Conservation (phyloP, 495 filamentous ascomycete species). For the Annulohypoxylon moriforme region DNA sequence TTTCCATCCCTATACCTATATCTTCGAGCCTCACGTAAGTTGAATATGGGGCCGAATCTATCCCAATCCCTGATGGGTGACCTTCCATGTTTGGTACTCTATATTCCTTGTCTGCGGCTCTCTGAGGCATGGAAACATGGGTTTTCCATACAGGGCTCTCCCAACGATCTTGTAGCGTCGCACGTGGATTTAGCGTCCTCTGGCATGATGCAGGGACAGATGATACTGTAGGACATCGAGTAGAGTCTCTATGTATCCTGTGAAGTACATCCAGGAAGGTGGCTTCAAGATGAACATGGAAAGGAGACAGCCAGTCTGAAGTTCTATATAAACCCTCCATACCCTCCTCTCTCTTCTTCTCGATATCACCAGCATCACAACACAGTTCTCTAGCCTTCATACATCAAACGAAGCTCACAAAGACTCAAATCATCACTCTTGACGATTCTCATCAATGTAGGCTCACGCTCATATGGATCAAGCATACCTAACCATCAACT, state of each 20-base stretch:
- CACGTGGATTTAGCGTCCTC: not conserved
- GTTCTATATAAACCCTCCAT: conserved; percentile 12
- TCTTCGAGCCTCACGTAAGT: not conserved
- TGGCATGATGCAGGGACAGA: not conserved
- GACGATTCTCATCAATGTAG: not conserved
- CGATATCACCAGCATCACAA: not conserved
- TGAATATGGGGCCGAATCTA: not conserved
- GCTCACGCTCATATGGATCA: not conserved
- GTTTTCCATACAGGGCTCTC: not conserved
- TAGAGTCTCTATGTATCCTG: not conserved
- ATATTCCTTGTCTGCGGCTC: not conserved
- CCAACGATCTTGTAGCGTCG: not conserved
- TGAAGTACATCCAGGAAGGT: not conserved
- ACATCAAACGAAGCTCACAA: not conserved
- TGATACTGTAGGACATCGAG: not conserved
- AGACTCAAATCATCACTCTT: not conserved
- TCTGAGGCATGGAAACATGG: not conserved
- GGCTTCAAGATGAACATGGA: not conserved
- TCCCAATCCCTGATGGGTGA: not conserved
- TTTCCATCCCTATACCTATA: not conserved
- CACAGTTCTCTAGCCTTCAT: conserved; percentile 3
- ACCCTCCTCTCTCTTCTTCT: not conserved
- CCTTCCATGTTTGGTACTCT: not conserved
- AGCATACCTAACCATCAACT: not conserved
- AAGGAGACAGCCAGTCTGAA: not conserved